Evolutionary conservation across 306 rosid genomes (phyloP).

Genomic region (Ceratonia siliqua): DNA sequence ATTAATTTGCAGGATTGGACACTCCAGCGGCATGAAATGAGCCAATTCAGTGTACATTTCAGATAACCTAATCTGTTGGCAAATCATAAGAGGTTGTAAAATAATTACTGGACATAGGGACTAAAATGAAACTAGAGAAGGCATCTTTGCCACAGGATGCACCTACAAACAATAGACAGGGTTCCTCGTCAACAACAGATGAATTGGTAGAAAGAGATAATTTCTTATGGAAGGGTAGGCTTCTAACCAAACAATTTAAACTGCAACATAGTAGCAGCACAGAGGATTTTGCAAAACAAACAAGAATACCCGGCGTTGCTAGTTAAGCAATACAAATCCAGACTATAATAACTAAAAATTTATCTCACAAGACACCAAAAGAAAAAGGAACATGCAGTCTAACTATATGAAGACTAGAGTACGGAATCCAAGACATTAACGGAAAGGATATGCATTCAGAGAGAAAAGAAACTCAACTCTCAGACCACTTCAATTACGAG

Average conservation of each 20-base stretch:
- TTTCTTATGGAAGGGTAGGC: neutral
- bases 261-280: neutral
- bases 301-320: neutral
- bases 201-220: neutral
- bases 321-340: neutral
- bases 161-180: neutral
- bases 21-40: constrained; percentile 6
- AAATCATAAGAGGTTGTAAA: neutral
- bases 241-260: constrained; percentile 24
- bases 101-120: neutral
- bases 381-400: neutral
- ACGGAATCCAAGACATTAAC: neutral
- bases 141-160: neutral
- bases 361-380: neutral
- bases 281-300: neutral
- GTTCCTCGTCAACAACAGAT: constrained; percentile 15
- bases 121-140: constrained; percentile 10
- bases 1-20: neutral
- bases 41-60: neutral
- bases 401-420: neutral
- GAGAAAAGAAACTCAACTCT: constrained; percentile 1
- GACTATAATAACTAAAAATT: neutral
- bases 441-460: neutral
- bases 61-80: neutral
- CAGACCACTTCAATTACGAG: neutral